Conservation (phyloP, 495 filamentous ascomycete genomes). For the Tuber aestivum region DNA sequence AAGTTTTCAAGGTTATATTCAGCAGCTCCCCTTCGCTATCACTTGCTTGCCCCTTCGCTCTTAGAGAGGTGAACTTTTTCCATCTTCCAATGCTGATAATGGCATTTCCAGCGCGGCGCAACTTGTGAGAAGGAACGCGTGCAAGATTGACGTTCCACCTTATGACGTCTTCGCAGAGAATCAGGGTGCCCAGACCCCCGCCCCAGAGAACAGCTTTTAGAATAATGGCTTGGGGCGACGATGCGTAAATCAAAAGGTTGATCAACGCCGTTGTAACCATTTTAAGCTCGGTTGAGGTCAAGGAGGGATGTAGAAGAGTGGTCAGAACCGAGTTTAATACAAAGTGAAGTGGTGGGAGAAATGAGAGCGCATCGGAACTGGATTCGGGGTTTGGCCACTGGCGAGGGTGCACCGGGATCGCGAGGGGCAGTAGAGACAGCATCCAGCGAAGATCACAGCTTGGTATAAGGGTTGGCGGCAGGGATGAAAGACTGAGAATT, state of each 20-base stretch:
- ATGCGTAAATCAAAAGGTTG: constrained; percentile 69
- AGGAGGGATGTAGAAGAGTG: constrained; percentile 78
- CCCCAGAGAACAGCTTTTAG: constrained; percentile 79
- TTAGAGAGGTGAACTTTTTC: constrained; percentile 28
- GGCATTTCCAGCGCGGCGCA: constrained; percentile 52
- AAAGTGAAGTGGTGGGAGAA: constrained; percentile 20
- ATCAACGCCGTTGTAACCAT: constrained; percentile 75
- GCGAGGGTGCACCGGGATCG: constrained; percentile 54
- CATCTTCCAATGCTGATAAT: constrained; percentile 29
- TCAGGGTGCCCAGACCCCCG: constrained; percentile 70
- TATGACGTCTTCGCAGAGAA: constrained; percentile 68
- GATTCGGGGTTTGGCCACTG: constrained; percentile 17
- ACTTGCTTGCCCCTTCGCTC: constrained; percentile 23
- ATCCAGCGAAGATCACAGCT: constrained; percentile 50
- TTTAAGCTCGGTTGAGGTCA: constrained; percentile 79
- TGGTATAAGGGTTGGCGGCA: constrained; percentile 70
- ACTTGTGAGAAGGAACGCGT: constrained; percentile 84
- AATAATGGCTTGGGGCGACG: constrained; percentile 78
- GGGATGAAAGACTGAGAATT: constrained; percentile 67
- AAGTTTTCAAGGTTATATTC: not conserved
- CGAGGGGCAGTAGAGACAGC: constrained; percentile 67
- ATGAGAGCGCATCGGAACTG: constrained; percentile 18
- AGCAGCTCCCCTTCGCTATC: constrained; percentile 38
- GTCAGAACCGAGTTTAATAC: constrained; percentile 58
- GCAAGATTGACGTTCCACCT: constrained; percentile 80